Base-by-base conservation (phyloP, 1,284 basidiomycete species). In the Microbotryum violaceum region DNA sequence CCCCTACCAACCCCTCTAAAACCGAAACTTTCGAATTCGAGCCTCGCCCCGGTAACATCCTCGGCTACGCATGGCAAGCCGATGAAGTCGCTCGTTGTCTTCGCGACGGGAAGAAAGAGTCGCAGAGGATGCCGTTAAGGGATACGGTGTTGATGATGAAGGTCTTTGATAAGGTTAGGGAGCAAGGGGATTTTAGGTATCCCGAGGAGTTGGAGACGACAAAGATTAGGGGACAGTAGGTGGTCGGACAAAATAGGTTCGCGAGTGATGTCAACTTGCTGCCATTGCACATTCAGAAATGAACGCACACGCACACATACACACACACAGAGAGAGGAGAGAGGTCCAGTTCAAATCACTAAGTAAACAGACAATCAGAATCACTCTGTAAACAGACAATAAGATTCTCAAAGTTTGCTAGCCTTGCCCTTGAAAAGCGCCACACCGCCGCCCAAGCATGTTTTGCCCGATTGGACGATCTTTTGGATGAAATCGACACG, bases 401-500 rank as follows among this genome's bases (percentile, higher is more conserved):
- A n/a, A 25, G 9, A 20, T 42, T 12, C 42, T 49, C 31, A 70
- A 21, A 70, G 61, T 62, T 69, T 70, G 62, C 66, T 69, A n/a
- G 27, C 21, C 44, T 62, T 64, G n/a, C 47, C 31, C 44, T 61
- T 57, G 45, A 72, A 54, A 14, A 70, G 47, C 10, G 70, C 68
- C 8, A 69, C 70, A 14, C 70, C 70, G 4, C 70, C 70, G 10
- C 66, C 66, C 47, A 72, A 62, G 31, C 70, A 66, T 54, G 84
- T 83, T 80, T 89, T 90, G 25, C 85, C 86, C 2, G 80, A 82
- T 14, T 78, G 81, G 67, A 85, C 62, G 69, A 89, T 82, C 77
- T 82, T 86, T 46, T 85, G 87, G 45, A 82, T 78, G 70, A 91
- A 90, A 3, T 83, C 78, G 25, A 90, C 79, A 73, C 89, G 86